Conservation (phyloP, 2,329 filamentous ascomycete genomes). For the Beauveria brongniartii region DNA sequence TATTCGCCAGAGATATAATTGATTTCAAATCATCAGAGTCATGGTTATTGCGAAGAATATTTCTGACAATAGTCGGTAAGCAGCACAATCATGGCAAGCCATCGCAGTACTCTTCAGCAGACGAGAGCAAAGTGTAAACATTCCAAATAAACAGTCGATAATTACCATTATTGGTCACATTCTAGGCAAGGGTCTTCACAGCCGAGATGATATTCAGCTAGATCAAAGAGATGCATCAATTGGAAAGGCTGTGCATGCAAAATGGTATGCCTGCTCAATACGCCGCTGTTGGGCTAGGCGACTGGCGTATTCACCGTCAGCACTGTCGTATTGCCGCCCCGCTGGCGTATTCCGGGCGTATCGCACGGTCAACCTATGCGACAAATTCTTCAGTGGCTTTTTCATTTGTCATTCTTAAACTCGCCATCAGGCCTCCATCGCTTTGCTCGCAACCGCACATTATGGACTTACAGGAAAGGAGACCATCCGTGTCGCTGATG, state of each 20-base stretch:
- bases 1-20: not conserved
- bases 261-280: not conserved
- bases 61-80: not conserved
- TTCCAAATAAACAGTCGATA: not conserved
- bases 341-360: slow-evolving; percentile 1
- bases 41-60: not conserved
- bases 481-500: not conserved
- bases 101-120: not conserved
- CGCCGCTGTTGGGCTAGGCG: not conserved
- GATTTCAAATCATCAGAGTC: not conserved
- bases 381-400: not conserved
- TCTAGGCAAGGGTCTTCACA: not conserved
- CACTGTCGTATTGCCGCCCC: slow-evolving; percentile 1
- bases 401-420: not conserved
- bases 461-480: no score
- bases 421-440: not conserved
- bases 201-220: not conserved
- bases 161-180: not conserved
- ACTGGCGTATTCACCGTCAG: slow-evolving; percentile 1
- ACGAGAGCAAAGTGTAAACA: not conserved
- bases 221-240: not conserved
- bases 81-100: not conserved
- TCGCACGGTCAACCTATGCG: not conserved
- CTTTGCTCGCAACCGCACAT: not conserved
- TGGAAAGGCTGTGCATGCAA: not conserved